phyloP scores from a whole-genome alignment of 768 basidiomycete species.

The Suillus americanus region DNA sequence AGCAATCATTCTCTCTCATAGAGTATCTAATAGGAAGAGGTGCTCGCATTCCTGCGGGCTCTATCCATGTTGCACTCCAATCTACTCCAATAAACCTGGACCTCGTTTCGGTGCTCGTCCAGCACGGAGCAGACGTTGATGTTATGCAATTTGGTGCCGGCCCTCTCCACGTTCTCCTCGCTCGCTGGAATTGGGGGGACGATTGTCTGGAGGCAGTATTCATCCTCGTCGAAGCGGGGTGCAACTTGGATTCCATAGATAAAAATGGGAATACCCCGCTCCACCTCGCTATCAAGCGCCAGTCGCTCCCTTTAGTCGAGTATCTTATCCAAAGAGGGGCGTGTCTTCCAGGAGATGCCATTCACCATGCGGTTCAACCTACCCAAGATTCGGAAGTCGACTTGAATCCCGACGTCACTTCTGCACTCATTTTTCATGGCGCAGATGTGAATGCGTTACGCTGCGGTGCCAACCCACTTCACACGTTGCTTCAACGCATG shows the following conservation, averaged over 20 bases:
- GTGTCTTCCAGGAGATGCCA: background rate
- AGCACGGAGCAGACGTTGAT: background rate
- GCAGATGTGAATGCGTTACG: background rate
- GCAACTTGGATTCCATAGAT: background rate
- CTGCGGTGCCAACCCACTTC: background rate
- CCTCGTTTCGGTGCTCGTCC: background rate
- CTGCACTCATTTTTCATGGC: background rate
- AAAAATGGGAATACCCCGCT: background rate
- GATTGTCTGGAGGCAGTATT: background rate
- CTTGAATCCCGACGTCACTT: background rate
- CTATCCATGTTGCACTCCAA: conserved; percentile 1
- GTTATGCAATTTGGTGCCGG: background rate
- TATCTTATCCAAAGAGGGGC: conserved; percentile 5
- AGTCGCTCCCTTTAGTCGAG: background rate
- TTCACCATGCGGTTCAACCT: background rate
- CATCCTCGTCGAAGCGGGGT: conserved; percentile 1
- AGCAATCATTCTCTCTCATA: background rate
- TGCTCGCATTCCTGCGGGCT: background rate
- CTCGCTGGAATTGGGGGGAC: background rate
- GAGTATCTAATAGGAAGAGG: background rate
- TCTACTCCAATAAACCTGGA: background rate
- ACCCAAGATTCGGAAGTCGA: background rate
- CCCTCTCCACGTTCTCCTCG: background rate
- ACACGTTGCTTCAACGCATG: background rate
- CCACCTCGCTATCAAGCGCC: background rate